Conservation (phyloP, 1,284 basidiomycete species). For the Afroboletus lepidellus region DNA sequence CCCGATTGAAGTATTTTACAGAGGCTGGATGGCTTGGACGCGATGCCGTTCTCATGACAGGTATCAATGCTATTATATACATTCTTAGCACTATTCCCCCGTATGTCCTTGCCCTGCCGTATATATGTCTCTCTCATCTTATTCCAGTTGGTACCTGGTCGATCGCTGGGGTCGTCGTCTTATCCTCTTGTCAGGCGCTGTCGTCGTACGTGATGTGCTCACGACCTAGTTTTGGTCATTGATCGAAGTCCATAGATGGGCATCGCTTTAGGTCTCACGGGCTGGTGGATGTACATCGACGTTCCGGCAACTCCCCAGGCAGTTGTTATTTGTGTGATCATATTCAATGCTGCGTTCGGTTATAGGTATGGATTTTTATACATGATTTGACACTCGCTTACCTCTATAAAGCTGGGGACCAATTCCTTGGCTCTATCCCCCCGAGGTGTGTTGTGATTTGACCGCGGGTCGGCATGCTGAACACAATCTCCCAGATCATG, state of each 20-base stretch:
- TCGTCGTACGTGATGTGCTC: conserved; percentile 56
- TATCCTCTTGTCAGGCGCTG: conserved; percentile 91
- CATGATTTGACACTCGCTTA: conserved; percentile 5
- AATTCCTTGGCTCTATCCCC: conserved; percentile 86
- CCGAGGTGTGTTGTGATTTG: conserved; percentile 52
- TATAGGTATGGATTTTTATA: conserved; percentile 52
- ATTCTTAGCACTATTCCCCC: conserved; percentile 80
- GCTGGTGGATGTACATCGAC: conserved; percentile 94
- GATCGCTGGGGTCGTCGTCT: conserved; percentile 89
- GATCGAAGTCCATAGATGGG: conserved; percentile 60
- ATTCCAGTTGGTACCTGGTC: conserved; percentile 86
- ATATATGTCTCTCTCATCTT: conserved; percentile 5
- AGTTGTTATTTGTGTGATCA: conserved; percentile 88
- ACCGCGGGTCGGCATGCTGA: conserved; percentile 3
- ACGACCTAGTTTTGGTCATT: conserved; percentile 3
- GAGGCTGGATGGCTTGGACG: conserved; percentile 98
- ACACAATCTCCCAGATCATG: conserved; percentile 68
- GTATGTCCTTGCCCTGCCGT: conserved; percentile 41
- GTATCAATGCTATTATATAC: conserved; percentile 90
- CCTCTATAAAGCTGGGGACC: conserved; percentile 58
- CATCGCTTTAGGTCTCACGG: conserved; percentile 72
- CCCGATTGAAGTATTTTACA: conserved; percentile 36
- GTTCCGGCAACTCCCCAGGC: conserved; percentile 82
- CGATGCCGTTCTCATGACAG: conserved; percentile 96
- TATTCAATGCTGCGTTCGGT: conserved; percentile 94